Base-by-base conservation (phyloP, 2,329 filamentous ascomycete genomes). In the Nemania sp. region DNA sequence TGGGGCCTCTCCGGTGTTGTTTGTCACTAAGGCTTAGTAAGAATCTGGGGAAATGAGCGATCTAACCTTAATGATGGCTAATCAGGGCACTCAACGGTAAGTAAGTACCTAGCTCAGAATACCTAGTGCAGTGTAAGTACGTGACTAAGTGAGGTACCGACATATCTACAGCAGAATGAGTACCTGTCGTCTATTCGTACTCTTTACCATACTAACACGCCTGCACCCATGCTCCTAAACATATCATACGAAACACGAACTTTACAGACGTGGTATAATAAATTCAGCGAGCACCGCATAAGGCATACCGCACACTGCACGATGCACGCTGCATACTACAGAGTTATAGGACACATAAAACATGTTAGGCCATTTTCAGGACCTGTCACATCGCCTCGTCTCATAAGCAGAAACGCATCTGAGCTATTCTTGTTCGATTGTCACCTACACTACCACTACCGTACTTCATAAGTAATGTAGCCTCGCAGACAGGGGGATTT, bases 41-140 rank as follows among this genome's bases (percentile, higher is more conserved):
- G 54, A 50, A 50, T 54, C 54, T 54, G 54, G 54, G 54, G 54
- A 57, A 57, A 49, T 47, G 20, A 42, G 47, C 19, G 30, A 15
- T 24, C 54, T 54, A 57, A 47, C 36, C 36, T 47, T 28, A 23
- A 45, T 24, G 19, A 22, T 17, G 36, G 37, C 15, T 57, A 54
- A 50, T 36, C 23, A 43, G 7, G 6, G 23, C 11, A 33, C 28
- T 37, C 30, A 17, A 11, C n/a, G 15, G 9, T 34, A 34, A 14
- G n/a, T 15, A 9, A 14, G 31, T 15, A 28, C 26, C 12, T 28
- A 12, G n/a, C n/a, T n/a, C n/a, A n/a, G n/a, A n/a, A n/a, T n/a
- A n/a, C n/a, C n/a, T n/a, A n/a, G n/a, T n/a, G n/a, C n/a, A n/a
- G n/a, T n/a, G n/a, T n/a, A n/a, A n/a, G n/a, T n/a, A n/a, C n/a